Base-by-base conservation (phyloP, 2,329 filamentous ascomycete genomes). In the Neonectria sp. region DNA sequence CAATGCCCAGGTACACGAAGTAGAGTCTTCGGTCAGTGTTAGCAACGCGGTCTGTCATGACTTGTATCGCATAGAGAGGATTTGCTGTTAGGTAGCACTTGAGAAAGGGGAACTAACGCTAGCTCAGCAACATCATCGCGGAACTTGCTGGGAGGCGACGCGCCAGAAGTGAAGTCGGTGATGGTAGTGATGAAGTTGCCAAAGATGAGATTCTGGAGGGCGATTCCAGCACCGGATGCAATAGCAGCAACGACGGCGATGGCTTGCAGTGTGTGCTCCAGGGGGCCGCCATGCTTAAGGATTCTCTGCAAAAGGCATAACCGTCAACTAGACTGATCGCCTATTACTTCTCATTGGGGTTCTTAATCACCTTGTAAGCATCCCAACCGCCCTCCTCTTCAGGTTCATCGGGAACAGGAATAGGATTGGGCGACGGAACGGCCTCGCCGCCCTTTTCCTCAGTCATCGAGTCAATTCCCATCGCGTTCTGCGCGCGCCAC, bases 1-100 rank as follows among this genome's bases (percentile, higher is more conserved):
- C 88, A 57, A 89, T 79, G 71, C 89, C 89, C 13, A 90, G 80
- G 68, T 89, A 90, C 29, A 90, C 81, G 70, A 90, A 89, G 74
- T 86, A 90, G 6, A 90, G 78, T 0, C 85, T 86, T 71, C 25
- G 74, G 67, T 13, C 67, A 71, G 49, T 73, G 71, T 45, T 82
- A 72, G 67, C 12, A 17, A 13, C n/a, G 31, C 12, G 27, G n/a
- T 51, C 6, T n/a, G 15, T 11, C 8, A 29, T 31, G 48, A 15
- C 27, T n/a, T 51, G 27, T 11, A n/a, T 31, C 37, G n/a, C 29
- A n/a, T 35, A 9, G 8, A 51, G 12, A 21, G 8, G 29, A 45
- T 12, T 52, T 43, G 17, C 12, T 71, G 58, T 82, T 9, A 83
- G 83, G 3, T 75, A 84, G 56, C 85, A 71, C 71, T 86, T 85